Evolutionary conservation across 768 basidiomycete species (phyloP), one percentile per base, ranked within the genome.

Genomic region (Amanita inopinata): DNA sequence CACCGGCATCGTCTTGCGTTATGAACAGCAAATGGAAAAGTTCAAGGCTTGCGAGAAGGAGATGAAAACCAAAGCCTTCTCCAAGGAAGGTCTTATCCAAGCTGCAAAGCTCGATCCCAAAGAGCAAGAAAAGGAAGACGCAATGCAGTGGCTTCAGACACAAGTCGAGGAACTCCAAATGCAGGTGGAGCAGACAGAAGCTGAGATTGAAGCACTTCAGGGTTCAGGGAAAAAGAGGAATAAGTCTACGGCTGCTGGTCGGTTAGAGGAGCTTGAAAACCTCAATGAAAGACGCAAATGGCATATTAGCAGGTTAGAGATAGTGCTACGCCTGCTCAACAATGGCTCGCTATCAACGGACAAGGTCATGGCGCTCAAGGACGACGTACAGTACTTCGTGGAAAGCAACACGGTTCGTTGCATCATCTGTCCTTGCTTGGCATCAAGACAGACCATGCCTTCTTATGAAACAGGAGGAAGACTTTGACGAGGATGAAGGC

Each of bases 1-100:
- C 23, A 20, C 15, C n/a, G 24, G 27, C 28, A 5, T 28, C 27
- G 27, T 46, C 46, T 7, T 34, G 15, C 46, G 45, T 40, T 46
- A 44, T 58, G 46, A 47, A 44, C 62, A 98, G 96, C 96, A 98
- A 98, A 99, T 99, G 96, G 96, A 99, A 70, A 93, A 91, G 60
- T 99, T 99, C 78, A 99, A 99, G 57, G 94, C 94, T 17, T 92
- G 93, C 66, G 96, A 99, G 69, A 99, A 98, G 70, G 96, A 99
- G 66, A 98, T 98, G 94, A 99, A 99, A 75, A 98, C 96, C 46
- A 99, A 99, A 62, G 96, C 96, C 0, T 99, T 98, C 65, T 97
- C 93, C 14, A 99, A 98, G 58, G 96, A 98, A 63, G 96, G 96
- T 31, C 73, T 99, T 31, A 96, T 84, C 47, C 89, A 92, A 47